Conservation (phyloP, 345 rosid species). For the Microcos paniculata region DNA sequence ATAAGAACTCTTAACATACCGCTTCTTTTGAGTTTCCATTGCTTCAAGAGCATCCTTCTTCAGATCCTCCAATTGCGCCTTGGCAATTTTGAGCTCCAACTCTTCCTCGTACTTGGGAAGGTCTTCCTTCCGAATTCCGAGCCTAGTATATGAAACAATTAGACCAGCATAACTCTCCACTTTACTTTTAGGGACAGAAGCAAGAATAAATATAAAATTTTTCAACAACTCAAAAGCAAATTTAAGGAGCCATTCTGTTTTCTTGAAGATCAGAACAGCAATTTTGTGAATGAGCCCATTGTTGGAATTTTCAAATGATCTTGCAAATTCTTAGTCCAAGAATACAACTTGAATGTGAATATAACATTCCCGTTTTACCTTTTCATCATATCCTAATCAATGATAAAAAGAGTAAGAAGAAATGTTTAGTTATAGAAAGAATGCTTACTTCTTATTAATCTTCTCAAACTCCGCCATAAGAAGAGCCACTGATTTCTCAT, state of each 20-base stretch:
- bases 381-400: not conserved
- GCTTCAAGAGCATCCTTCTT: slow-evolving; percentile 91
- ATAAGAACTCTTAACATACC: slow-evolving; percentile 32
- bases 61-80: slow-evolving; percentile 79
- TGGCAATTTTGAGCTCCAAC: slow-evolving; percentile 76
- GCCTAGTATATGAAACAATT: slow-evolving; percentile 39
- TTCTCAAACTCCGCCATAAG: slow-evolving; percentile 86
- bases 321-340: not conserved
- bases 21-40: slow-evolving; percentile 93
- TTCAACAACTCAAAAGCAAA: not conserved
- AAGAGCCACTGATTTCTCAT: slow-evolving; percentile 89
- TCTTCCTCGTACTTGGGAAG: slow-evolving; percentile 89
- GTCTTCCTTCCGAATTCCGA: slow-evolving; percentile 82
- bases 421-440: not conserved
- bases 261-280: not conserved
- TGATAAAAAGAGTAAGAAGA: not conserved
- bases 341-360: not conserved
- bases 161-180: not conserved
- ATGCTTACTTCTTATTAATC: slow-evolving; percentile 78
- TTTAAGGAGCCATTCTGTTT: not conserved
- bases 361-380: not conserved
- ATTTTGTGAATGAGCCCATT: not conserved
- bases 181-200: not conserved
- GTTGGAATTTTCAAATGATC: not conserved
- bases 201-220: not conserved